These are phyloP conservation scores for Penicillium psychrosexuale DNA, from an alignment of 2,329 filamentous ascomycete species.

Conservation along the genomic window DNA sequence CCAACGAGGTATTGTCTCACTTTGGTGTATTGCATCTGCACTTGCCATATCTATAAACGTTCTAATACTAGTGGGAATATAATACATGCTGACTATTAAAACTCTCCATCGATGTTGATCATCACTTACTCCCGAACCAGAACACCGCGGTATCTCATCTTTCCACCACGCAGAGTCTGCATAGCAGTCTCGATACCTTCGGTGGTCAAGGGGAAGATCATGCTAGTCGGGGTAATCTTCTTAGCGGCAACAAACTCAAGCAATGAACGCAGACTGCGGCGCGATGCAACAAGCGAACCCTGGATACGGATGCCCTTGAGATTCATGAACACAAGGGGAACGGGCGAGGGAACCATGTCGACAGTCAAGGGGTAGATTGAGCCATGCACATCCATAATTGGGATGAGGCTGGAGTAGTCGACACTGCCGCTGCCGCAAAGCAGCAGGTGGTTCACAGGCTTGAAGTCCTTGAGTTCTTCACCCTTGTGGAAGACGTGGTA, in stretches of 20 bases:
- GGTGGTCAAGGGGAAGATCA: slow-evolving; percentile 58
- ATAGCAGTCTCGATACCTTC: slow-evolving; percentile 35
- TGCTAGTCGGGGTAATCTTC: slow-evolving; percentile 60
- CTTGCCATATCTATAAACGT: background rate
- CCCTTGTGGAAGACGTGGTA: slow-evolving; percentile 26
- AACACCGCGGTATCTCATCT: slow-evolving; percentile 50
- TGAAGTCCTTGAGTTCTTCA: slow-evolving; percentile 19
- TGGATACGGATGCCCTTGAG: slow-evolving; percentile 58
- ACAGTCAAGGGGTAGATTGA: slow-evolving; percentile 27
- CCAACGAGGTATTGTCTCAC: too few species aligned
- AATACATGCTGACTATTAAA: background rate
- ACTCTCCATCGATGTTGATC: slow-evolving; percentile 19
- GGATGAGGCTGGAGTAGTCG: slow-evolving; percentile 25
- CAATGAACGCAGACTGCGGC: slow-evolving; percentile 57
- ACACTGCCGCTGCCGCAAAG: slow-evolving; percentile 25
- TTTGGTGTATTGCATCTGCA: too few species aligned
- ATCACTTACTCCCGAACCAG: slow-evolving; percentile 29
- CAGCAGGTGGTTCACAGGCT: slow-evolving; percentile 26
- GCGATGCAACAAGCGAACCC: slow-evolving; percentile 62
- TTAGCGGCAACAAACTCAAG: slow-evolving; percentile 62
- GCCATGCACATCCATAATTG: slow-evolving; percentile 25
- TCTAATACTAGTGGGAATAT: background rate
- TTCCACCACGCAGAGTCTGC: slow-evolving; percentile 46
- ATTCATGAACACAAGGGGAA: slow-evolving; percentile 40
- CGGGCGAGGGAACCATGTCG: slow-evolving; percentile 17